Base-by-base conservation (phyloP, 2,329 filamentous ascomycete species). In the Xylariomycetidae sp. region DNA sequence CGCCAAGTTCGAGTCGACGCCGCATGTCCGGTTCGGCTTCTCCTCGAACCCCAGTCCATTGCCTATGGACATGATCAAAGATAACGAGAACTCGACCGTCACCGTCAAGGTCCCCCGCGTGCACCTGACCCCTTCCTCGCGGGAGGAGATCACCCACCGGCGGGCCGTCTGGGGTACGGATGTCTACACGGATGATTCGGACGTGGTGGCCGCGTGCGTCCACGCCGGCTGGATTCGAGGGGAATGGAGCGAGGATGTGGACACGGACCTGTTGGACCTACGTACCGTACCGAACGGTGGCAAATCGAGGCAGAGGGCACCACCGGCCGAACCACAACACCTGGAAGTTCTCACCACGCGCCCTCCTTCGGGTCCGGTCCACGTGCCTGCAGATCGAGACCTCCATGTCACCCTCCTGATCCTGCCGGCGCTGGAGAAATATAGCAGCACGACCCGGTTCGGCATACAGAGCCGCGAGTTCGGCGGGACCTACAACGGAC, bases 141-240 rank as follows among this genome's bases (percentile, higher is more conserved):
- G 90, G 18, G 85, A 92, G 54, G 86, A 94, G 46, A 89, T 97
- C 32, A 94, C 88, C 9, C 66, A 78, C 6, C 77, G 87, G 20
- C 76, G 84, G 14, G 85, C 86, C 6, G 59, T 98, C 0, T 98
- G 90, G 89, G 92, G 92, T 1, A 92, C 88, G 0, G 89, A 94
- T 23, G 75, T 98, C 6, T 97, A 97, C 56, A 94, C 88, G 0
- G 92, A 98, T 49, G 92, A 98, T 59, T 95, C 88, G 0, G 92
- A 98, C 54, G 80, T 92, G 1, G 74, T 98, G 16, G 90, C 88
- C 0, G 89, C 90, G 3, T 90, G 89, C 39, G 90, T 98, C 28
- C 92, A 98, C 57, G 81, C 82, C 2, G 92, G 92, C 4, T 97
- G 88, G 80, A 84, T 98, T 46, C 80, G 82, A 26, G 90, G 90